A percentile compares a stretch with the other conserved stretches of the same genome.
Evolutionary conservation across 257 asterid species (phyloP).

Genomic region (Solanum microdontum): DNA sequence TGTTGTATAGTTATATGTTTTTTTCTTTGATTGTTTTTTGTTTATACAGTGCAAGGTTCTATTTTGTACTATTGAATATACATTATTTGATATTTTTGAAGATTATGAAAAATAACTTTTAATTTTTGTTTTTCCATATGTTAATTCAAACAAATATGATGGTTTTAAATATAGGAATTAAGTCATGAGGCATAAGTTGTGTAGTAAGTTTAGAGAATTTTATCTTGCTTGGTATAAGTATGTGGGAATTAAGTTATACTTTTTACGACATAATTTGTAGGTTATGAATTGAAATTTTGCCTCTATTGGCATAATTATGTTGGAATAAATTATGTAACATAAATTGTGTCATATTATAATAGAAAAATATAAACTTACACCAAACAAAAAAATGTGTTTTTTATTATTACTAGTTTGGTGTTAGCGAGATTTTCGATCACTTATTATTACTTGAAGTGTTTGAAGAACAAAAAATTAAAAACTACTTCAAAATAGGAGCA

Average conservation of each 20-base stretch:
- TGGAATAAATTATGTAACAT: neutral
- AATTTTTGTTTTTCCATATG: neutral
- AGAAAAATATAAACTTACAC: neutral
- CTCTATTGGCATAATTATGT: neutral
- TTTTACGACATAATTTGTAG: neutral
- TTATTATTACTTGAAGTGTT: neutral
- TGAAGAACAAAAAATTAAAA: neutral
- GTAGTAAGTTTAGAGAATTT: neutral
- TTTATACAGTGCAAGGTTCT: neutral
- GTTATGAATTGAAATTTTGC: neutral
- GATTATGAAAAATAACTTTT: neutral
- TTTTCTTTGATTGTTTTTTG: neutral
- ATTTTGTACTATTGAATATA: neutral
- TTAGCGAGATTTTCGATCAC: neutral
- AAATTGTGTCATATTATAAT: neutral
- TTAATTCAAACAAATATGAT: neutral
- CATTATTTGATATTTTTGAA: neutral
- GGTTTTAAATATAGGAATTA: too few relatives aligned
- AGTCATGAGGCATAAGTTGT: neutral
- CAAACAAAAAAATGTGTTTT: neutral
- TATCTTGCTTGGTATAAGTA: neutral
- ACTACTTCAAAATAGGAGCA: neutral
- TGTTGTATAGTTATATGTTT: neutral
- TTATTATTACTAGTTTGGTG: neutral
- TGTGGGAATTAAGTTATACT: too few relatives aligned